Base-by-base conservation (phyloP, 345 rosid species). In the Anacardium occidentale region DNA sequence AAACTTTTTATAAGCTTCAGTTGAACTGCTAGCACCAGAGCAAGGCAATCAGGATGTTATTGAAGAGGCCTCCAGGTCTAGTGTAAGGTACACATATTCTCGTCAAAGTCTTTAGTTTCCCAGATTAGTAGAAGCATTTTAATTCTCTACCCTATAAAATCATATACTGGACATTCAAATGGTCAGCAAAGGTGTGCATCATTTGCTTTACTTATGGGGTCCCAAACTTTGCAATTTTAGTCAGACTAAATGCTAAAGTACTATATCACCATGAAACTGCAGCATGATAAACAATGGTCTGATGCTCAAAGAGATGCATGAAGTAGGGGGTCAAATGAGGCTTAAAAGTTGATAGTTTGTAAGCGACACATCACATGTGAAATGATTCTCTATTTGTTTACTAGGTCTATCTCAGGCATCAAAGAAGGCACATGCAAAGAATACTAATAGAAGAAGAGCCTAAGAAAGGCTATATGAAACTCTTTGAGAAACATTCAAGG, bases 261-360 rank as follows among this genome's bases (percentile, higher is more conserved):
- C 3, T 29, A 29, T 29, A 29, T 29, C 3, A 29, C 64, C 15
- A 59, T 47, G 69, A 66, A 51, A 21, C 45, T 14, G 9, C 42
- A 70, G 42, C 50, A 42, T 62, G 75, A 25, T 12, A 61, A 73
- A n/a, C 44, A 62, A 64, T 37, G 22, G 7, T 68, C 24, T 26
- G 20, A 75, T n/a, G 42, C 0, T 25, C n/a, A 40, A 60, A 45
- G 54, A 10, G 1, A 58, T 25, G 18, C 37, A 25, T 18, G 65
- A 59, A 10, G 47, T 48, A 64, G 45, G 37, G 21, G 44, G 8
- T 57, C 73, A 58, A 70, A 70, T 45, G 1, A 10, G 59, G 65
- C 25, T 56, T 17, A 26, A 59, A 47, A 45, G 22, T 25, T 37
- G 18, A 44, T 15, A 24, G 32, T 69, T 58, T 57, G 5, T 17